A percentile compares a stretch with the other conserved stretches of the same genome.
These are phyloP conservation scores for Elongisporangium undulatum DNA, from an alignment of 352 stramenopile genomes.

Conservation along the genomic window DNA sequence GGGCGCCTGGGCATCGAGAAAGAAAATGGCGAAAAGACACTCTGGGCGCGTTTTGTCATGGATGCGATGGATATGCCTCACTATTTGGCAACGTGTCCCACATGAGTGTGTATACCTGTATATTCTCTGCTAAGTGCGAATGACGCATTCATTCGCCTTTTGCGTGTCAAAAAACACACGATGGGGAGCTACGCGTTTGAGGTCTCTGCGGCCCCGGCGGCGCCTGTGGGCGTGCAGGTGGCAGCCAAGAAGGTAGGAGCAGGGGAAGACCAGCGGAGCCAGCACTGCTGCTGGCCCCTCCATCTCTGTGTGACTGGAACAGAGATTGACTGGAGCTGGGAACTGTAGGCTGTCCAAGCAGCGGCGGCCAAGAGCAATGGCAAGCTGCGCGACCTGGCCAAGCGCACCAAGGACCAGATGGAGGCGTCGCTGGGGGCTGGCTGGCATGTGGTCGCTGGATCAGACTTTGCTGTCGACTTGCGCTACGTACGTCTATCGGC, in stretches of 20 bases:
- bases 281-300: background rate
- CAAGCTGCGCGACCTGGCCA: constrained; percentile 52
- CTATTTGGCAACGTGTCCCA: background rate
- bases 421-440: constrained; percentile 43
- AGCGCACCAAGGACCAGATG: constrained; percentile 27
- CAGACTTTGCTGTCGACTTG: constrained; percentile 70
- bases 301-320: background rate
- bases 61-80: background rate
- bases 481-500: constrained; percentile 49
- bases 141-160: background rate
- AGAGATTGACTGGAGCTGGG: background rate
- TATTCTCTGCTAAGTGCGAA: background rate
- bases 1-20: too few relatives aligned
- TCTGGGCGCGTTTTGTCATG: background rate
- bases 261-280: background rate
- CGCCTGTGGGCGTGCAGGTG: constrained; percentile 26
- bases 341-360: constrained; percentile 37
- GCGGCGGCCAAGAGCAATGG: constrained; percentile 44
- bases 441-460: constrained; percentile 67
- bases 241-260: constrained; percentile 33
- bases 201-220: constrained; percentile 54
- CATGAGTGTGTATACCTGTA: background rate
- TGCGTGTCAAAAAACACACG: background rate
- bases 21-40: background rate
- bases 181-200: constrained; percentile 22